Evolutionary conservation across 108 stramenopile genomes (phyloP).

Genomic region (Ochromonas danica): DNA sequence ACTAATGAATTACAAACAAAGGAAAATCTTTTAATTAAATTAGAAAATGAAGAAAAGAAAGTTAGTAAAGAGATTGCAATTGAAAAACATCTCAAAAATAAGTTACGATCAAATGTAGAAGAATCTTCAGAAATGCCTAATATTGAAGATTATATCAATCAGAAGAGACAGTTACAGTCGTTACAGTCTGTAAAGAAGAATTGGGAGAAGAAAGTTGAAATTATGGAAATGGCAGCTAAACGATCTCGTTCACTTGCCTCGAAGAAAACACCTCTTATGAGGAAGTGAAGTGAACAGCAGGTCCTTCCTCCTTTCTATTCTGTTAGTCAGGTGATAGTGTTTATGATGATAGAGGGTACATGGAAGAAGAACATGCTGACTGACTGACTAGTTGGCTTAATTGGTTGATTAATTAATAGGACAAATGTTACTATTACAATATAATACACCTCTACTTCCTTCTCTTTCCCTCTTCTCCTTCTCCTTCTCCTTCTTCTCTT

Average conservation of each 20-base stretch:
- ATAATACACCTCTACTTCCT: too few species aligned
- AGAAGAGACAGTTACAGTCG: slow-evolving; percentile 55
- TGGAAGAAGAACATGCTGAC: too few species aligned
- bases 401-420: too few species aligned
- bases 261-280: too few species aligned
- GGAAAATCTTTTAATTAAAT: slow-evolving; percentile 39
- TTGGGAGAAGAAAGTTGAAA: slow-evolving; percentile 67
- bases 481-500: too few species aligned
- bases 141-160: slow-evolving; percentile 59
- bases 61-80: slow-evolving; percentile 41
- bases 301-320: too few species aligned
- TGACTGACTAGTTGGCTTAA: too few species aligned
- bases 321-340: too few species aligned
- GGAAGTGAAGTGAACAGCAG: too few species aligned
- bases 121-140: slow-evolving; percentile 58
- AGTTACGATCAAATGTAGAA: slow-evolving; percentile 30
- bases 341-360: too few species aligned
- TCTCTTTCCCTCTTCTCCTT: too few species aligned
- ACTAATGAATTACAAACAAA: slow-evolving; percentile 45
- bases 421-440: too few species aligned
- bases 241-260: background rate
- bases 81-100: background rate
- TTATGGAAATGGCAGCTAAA: slow-evolving; percentile 60
- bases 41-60: slow-evolving; percentile 42
- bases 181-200: slow-evolving; percentile 41